Base-by-base conservation (phyloP, 2,329 filamentous ascomycete species). In the Phialophora chinensis region DNA sequence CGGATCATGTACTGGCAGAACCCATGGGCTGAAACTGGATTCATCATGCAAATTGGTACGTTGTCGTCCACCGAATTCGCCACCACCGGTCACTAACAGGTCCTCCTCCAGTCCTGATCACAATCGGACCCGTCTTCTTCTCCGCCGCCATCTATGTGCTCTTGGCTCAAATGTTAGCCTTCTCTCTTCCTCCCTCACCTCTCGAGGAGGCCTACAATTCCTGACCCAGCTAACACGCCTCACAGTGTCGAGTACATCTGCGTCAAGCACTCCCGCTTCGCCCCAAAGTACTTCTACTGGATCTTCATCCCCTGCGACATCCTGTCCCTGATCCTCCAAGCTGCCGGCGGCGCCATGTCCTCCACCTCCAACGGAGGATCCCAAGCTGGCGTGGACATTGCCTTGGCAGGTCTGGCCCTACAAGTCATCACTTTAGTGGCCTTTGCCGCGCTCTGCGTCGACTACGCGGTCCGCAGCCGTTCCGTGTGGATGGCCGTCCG, bases 111-210 rank as follows among this genome's bases (percentile, higher is more conserved):
- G 83, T 85, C 67, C 88, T 86, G 75, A 80, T 90, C 59, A 86
- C 83, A 71, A 83, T 84, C 53, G 82, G 79, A 0, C 84, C 84
- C 10, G 84, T 86, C 62, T 87, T 86, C 75, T 82, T 85, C 72
- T 82, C 86, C 31, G 88, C 88, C 0, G 87, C 86, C 66, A 87
- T 91, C 73, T 91, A 91, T 75, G 83, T 90, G 62, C 88, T 86
- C 33, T 81, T 90, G 33, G 78, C 78, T n/a, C 73, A 77, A 62
- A 75, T 79, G 75, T 76, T 61, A 67, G 75, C 73, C 27, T 27
- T 5, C 27, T 27, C 27, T 12, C 33, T 42, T 10, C 17, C 33
- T 20, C 44, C 53, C 10, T 29, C 33, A 29, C 76, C 69, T 79
- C 79, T 68, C 35, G 35, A 44, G n/a, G 8, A 29, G 20, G 27